Evolutionary conservation across 305 asterid species (phyloP), one percentile per base, ranked within the genome.

Genomic region (Petunia hybrid): DNA sequence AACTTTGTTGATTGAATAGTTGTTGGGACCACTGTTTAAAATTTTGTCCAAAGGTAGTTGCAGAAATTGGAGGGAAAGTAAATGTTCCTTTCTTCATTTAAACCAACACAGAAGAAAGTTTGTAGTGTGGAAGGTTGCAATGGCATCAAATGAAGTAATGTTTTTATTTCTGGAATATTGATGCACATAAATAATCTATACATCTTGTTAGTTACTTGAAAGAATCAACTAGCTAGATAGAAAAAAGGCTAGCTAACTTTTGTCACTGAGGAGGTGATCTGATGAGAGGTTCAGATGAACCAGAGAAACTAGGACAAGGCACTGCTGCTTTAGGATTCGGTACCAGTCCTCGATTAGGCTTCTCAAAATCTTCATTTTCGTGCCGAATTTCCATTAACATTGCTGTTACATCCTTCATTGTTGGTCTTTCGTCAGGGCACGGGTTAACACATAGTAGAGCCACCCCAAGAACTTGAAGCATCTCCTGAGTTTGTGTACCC

Each of bases 401-500:
- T 65, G 94, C 92, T 13, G 87, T 81, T 22, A 92, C 95, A 77
- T 92, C 95, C 88, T 90, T 92, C 95, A 92, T 92, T 65, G 94
- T 86, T 12, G 97, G 95, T 48, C 97, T 86, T 78, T 92, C 95
- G 36, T 91, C 89, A 0, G 94, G 94, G 31, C 80, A 56, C 1
- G 86, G 80, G 74, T 84, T 92, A 71, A 90, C 92, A 76, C 95
- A 89, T 1, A 91, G 93, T 76, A 91, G 81, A 84, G 95, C 92
- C 80, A 92, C 90, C 62, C 95, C 97, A 53, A 92, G 87, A 5
- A 87, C 91, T 90, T 92, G 97, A 82, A 92, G 87, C 95, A 92
- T 92, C 90, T 91, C 94, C 77, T 91, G 91, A 62, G 87, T 81
- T 68, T 89, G 92, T 83, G 94, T 90, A 80, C 91, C 86, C 40